Evolutionary conservation across 805 yeast genomes (phyloP), one percentile per base, ranked within the genome.

Genomic region (Blastobotrys chiropterorum): DNA sequence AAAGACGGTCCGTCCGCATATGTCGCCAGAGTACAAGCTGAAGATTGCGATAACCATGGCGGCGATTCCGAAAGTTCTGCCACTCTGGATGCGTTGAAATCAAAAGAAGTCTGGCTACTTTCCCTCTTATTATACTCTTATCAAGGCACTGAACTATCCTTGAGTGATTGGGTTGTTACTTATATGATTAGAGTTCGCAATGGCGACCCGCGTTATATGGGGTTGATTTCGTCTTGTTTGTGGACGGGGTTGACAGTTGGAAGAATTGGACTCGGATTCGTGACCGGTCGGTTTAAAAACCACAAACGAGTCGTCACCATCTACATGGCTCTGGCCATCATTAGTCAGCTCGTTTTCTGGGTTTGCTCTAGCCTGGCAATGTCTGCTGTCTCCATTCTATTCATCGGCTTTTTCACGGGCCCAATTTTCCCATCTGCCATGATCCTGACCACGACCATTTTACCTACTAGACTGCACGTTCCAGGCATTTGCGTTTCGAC

Each of bases 181-280:
- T 85, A 76, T 61, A 66, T 85, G 49, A 69, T 81, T 46, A 76
- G 76, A 34, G 76, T 79, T 47, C 74, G 85, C 52, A 66, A 72
- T 14, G 80, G 80, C 15, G 70, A 72, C 48, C 71, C 72, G 31
- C 59, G 69, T 0, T 62, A 67, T 14, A 76, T 81, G 61, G 85
- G 89, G 5, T 80, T 79, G 57, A 78, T 83, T n/a, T 79, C 85
- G 0, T 76, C 86, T 3, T 81, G 85, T 20, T 82, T 76, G 59
- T 85, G 89, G 89, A 74, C 76, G 22, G 92, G 92, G 0, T 65
- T 85, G 30, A 81, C 90, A 0, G 52, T 76, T n/a, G 90, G 90
- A 0, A 70, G 92, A 53, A 65, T 85, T 43, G 56, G 70, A 3
- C 67, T 85, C 5, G 68, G 68, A 7, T 64, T 72, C 14, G 66